These are phyloP conservation scores for Blastomyces silverae DNA, from an alignment of 2,329 filamentous ascomycete genomes.

Conservation along the genomic window DNA sequence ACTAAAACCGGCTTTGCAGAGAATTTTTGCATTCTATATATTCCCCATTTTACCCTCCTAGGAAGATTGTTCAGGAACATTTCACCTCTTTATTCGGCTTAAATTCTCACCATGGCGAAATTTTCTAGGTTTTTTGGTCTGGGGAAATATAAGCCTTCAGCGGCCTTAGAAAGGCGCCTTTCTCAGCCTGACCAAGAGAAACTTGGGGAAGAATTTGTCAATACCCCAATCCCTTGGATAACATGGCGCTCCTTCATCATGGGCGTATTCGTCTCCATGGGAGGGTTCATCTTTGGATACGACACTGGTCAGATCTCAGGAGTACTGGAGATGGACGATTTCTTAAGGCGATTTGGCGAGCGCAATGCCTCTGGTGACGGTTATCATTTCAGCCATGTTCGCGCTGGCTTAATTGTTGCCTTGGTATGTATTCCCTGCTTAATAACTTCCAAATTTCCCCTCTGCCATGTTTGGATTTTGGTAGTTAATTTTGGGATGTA, in stretches of 20 bases:
- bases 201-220: constrained; percentile 29
- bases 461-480: neutral
- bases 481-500: constrained; percentile 18
- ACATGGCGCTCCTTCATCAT: constrained; percentile 41
- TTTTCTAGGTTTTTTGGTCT: neutral
- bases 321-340: constrained; percentile 44
- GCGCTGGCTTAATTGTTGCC: constrained; percentile 42
- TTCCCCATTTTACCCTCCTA: neutral
- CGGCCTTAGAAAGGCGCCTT: constrained; percentile 6
- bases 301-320: constrained; percentile 40
- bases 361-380: constrained; percentile 28
- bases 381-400: constrained; percentile 41
- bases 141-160: neutral
- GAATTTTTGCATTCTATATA: neutral
- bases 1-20: neutral
- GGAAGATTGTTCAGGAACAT: neutral
- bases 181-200: constrained; percentile 2
- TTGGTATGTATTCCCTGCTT: constrained; percentile 29
- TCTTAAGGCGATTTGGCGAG: constrained; percentile 38
- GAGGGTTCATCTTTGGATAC: constrained; percentile 45
- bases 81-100: neutral
- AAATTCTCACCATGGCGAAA: constrained; percentile 5
- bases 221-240: constrained; percentile 40
- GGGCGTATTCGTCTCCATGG: constrained; percentile 43
- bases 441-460: constrained; percentile 17